A percentile compares a stretch with the other conserved stretches of the same genome.
phyloP scores from a whole-genome alignment of 768 basidiomycete species.

The Dictyophora rubrovolvata region DNA sequence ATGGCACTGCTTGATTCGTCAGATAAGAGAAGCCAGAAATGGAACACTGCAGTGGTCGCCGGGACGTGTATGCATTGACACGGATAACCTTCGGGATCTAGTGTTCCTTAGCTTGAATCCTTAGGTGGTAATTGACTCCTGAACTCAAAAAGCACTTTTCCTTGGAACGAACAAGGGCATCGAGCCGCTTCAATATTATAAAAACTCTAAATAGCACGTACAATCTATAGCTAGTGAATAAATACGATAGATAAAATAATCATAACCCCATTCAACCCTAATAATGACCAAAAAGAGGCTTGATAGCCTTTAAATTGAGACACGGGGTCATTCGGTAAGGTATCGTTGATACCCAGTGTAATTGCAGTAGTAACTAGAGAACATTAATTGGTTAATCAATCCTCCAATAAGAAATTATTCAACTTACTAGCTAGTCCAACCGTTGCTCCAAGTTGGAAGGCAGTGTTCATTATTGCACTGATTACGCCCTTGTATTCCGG shows the following conservation, averaged over 20 bases:
- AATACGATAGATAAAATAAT: slow-evolving; percentile 5
- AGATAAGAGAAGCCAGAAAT: too few relatives aligned
- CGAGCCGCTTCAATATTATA: too few relatives aligned
- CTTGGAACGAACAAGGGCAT: too few relatives aligned
- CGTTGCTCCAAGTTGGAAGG: slow-evolving; percentile 43
- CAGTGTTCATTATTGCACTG: slow-evolving; percentile 46
- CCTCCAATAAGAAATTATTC: not conserved
- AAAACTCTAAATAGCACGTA: not conserved
- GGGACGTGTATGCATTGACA: too few relatives aligned
- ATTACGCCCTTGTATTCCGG: slow-evolving; percentile 34
- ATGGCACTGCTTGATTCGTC: too few relatives aligned
- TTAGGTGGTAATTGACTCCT: too few relatives aligned
- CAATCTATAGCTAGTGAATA: not conserved
- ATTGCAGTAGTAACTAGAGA: not conserved
- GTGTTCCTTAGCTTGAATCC: too few relatives aligned
- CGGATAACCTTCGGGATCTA: too few relatives aligned
- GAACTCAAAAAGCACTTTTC: too few relatives aligned
- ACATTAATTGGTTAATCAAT: not conserved
- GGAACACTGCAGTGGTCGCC: too few relatives aligned
- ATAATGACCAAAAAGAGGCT: slow-evolving; percentile 7
- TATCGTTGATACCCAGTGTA: not conserved
- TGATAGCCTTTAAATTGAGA: slow-evolving; percentile 3
- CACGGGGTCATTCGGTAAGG: not conserved
- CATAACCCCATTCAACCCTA: slow-evolving; percentile 1
- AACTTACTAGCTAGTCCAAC: slow-evolving; percentile 31